Conservation (phyloP, 192 early-diverging fungal genomes). For the Backusella morwellensis region DNA sequence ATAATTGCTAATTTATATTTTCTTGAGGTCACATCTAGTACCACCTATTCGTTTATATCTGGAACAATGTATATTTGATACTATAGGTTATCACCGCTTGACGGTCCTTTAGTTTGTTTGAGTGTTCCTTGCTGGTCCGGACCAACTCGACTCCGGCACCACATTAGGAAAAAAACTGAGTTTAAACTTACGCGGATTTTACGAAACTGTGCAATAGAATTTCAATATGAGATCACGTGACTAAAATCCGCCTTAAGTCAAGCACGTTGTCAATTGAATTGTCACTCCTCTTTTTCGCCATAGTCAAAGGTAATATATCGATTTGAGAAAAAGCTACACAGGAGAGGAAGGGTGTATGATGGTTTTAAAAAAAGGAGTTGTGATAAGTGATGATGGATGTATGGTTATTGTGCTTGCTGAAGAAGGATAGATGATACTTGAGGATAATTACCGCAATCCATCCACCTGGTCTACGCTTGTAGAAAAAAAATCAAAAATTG, state of each 20-base stretch:
- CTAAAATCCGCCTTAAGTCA: background rate
- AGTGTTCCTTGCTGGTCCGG: too few relatives aligned
- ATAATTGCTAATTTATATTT: too few relatives aligned
- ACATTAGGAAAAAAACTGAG: too few relatives aligned
- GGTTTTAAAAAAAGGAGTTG: background rate
- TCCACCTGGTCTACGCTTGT: background rate
- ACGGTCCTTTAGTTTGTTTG: too few relatives aligned
- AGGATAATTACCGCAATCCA: background rate
- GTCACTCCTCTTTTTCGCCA: conserved; percentile 21
- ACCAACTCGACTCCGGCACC: too few relatives aligned
- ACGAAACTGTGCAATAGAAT: too few relatives aligned
- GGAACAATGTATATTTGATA: too few relatives aligned
- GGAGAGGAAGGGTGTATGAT: background rate
- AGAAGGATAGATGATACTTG: background rate
- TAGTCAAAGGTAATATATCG: conserved; percentile 21
- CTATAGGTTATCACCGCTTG: too few relatives aligned
- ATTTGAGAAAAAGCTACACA: background rate
- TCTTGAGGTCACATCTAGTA: too few relatives aligned
- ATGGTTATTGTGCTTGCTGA: background rate
- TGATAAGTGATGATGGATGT: background rate
- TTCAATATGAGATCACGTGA: background rate
- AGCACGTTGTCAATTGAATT: background rate
- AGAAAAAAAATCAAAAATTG: background rate
- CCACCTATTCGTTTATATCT: too few relatives aligned
- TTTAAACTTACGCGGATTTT: too few relatives aligned